Percentiles rank a stretch among this genome's conserved stretches.
These are phyloP conservation scores for Lyophyllum shimeji DNA, from an alignment of 768 basidiomycete genomes.

Conservation along the genomic window DNA sequence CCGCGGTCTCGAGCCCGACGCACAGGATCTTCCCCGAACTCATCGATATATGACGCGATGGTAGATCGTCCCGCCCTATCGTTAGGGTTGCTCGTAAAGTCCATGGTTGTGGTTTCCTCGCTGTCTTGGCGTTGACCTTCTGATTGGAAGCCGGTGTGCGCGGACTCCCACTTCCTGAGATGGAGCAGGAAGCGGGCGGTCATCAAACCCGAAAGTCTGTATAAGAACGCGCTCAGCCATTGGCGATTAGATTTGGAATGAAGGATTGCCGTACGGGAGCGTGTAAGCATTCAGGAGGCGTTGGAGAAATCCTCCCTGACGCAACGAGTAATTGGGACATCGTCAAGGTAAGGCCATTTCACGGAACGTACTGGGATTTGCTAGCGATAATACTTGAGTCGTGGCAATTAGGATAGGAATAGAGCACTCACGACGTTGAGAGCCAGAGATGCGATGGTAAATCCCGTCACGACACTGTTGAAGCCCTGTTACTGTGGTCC, in stretches of 20 bases:
- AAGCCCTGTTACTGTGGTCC: neutral
- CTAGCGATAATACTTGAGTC: neutral
- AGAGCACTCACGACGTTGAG: constrained; percentile 23
- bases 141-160: constrained; percentile 3
- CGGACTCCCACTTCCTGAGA: constrained; percentile 16
- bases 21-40: constrained; percentile 17
- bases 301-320: constrained; percentile 27
- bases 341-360: neutral
- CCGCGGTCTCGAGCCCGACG: neutral
- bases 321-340: neutral
- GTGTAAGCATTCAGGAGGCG: constrained; percentile 25
- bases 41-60: neutral
- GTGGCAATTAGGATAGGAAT: neutral
- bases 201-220: constrained; percentile 16
- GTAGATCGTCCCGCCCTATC: neutral
- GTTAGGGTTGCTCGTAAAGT: neutral
- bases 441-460: constrained; percentile 24
- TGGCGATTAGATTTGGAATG: neutral
- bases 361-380: neutral
- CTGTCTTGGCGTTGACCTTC: neutral
- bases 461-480: constrained; percentile 19
- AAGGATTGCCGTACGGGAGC: constrained; percentile 20
- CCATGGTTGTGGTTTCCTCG: neutral
- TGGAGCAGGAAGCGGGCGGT: constrained; percentile 19
- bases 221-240: neutral